Evolutionary conservation across 2,329 filamentous ascomycete genomes (phyloP).

Genomic region (Penicillium sp.): DNA sequence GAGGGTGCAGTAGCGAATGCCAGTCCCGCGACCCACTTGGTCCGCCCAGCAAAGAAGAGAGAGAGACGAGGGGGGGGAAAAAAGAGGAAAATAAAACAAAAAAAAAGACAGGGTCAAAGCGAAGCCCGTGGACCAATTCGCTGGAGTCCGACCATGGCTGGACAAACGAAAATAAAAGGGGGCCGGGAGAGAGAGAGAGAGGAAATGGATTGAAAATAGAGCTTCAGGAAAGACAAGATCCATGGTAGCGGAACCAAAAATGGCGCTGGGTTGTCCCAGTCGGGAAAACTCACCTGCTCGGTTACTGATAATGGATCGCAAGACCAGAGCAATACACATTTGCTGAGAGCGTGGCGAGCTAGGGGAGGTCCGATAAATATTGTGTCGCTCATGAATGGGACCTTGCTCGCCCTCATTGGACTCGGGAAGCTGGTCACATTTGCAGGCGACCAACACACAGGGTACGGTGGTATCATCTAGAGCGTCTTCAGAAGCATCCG

Average conservation of each 20-base stretch:
- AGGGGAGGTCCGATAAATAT: constrained; percentile 66
- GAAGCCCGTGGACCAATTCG: constrained; percentile 4
- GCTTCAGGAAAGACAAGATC: background rate
- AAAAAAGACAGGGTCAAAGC: constrained; percentile 11
- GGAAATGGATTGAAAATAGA: background rate
- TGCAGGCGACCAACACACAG: constrained; percentile 76
- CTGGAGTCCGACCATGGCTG: background rate
- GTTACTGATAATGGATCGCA: constrained; percentile 63
- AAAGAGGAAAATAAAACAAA: background rate
- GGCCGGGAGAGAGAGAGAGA: background rate
- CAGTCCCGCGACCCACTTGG: constrained; percentile 25
- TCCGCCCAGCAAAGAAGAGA: background rate
- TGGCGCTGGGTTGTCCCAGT: no score
- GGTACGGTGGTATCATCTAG: constrained; percentile 68
- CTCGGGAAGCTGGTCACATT: constrained; percentile 73
- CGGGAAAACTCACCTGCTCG: constrained; percentile 57
- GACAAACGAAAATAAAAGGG: background rate
- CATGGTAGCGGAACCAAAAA: no score
- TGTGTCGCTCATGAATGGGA: constrained; percentile 63
- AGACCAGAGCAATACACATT: constrained; percentile 67
- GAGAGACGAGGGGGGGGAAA: background rate
- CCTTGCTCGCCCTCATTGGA: constrained; percentile 66
- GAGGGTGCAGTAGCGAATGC: constrained; percentile 24
- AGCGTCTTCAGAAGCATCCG: constrained; percentile 51
- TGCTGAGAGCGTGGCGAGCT: constrained; percentile 66